A percentile compares a stretch with the other conserved stretches of the same genome.
Conservation (phyloP, 2,329 filamentous ascomycete genomes). For the Neurospora sp. region DNA sequence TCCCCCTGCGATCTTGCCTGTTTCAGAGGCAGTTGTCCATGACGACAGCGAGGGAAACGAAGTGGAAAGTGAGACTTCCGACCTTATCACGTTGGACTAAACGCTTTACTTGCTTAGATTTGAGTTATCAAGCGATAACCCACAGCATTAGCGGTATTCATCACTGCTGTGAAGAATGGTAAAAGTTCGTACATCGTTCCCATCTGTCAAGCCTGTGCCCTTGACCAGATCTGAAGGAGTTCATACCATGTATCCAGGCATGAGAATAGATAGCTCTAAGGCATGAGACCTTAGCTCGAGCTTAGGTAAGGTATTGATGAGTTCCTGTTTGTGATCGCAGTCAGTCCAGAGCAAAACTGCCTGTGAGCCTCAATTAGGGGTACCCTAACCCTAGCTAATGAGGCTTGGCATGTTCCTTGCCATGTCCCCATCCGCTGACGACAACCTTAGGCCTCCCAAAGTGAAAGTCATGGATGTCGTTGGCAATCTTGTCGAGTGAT, state of each 20-base stretch:
- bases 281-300: no score
- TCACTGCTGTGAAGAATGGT: not conserved
- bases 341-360: not conserved
- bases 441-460: not conserved
- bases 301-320: not conserved
- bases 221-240: not conserved
- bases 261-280: no score
- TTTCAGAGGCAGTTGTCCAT: not conserved
- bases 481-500: not conserved
- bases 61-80: not conserved
- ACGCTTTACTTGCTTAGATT: not conserved
- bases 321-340: not conserved
- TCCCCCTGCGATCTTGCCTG: not conserved
- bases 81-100: not conserved
- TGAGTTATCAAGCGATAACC: not conserved
- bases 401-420: not conserved
- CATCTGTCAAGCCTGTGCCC: not conserved
- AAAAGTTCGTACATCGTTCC: not conserved
- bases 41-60: not conserved
- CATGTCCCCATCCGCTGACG: not conserved
- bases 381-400: not conserved
- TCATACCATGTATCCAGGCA: no score
- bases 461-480: not conserved
- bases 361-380: not conserved
- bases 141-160: not conserved